These are phyloP conservation scores for Phytophthora meadii DNA, from an alignment of 352 stramenopile genomes.

Conservation along the genomic window DNA sequence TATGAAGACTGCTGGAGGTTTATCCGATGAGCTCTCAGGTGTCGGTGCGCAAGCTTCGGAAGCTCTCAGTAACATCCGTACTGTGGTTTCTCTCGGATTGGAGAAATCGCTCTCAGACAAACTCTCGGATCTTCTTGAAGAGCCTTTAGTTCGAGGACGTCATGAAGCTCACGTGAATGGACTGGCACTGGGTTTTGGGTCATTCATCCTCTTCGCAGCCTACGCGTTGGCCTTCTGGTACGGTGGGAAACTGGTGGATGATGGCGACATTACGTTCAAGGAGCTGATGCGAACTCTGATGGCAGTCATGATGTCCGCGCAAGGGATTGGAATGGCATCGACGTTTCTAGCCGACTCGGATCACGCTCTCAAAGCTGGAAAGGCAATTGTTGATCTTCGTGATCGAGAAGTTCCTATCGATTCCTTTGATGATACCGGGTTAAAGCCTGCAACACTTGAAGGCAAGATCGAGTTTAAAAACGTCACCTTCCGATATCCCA, in stretches of 20 bases:
- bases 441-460: conserved; percentile 13
- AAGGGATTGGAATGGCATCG: conserved; percentile 33
- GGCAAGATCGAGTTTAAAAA: conserved; percentile 20
- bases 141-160: conserved; percentile 29
- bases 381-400: conserved; percentile 39
- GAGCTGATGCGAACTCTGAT: conserved; percentile 48
- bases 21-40: conserved; percentile 33
- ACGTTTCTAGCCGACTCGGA: conserved; percentile 52
- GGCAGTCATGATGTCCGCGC: conserved; percentile 54
- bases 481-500: neutral
- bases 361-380: conserved; percentile 66
- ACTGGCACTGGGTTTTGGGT: conserved; percentile 55
- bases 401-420: conserved; percentile 44
- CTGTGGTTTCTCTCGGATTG: conserved; percentile 45
- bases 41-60: conserved; percentile 52
- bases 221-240: conserved; percentile 73
- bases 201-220: conserved; percentile 30
- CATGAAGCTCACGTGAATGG: conserved; percentile 46
- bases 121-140: conserved; percentile 33
- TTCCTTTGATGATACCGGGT: conserved; percentile 37
- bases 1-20: conserved; percentile 31
- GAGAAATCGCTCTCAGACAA: conserved; percentile 29
- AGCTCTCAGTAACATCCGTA: conserved; percentile 54
- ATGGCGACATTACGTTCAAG: conserved; percentile 38
- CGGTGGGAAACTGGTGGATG: conserved; percentile 49